Conservation (phyloP, 495 filamentous ascomycete species). For the Lasiosphaeria ovina region DNA sequence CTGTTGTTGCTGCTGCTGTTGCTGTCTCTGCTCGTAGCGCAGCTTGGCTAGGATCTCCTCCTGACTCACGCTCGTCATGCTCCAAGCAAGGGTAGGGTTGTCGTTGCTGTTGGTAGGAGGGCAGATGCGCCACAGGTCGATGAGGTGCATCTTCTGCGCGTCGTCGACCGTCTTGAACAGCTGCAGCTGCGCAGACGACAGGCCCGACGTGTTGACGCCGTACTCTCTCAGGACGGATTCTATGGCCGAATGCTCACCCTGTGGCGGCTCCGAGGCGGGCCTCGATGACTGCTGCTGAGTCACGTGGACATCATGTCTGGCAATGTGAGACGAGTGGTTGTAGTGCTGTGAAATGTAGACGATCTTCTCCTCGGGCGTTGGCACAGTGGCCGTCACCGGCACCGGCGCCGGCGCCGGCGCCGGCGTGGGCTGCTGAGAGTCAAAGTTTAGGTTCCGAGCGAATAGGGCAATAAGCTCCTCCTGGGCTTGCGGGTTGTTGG, state of each 20-base stretch:
- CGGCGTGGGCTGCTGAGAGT: conserved; percentile 31
- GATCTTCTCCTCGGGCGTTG: conserved; percentile 38
- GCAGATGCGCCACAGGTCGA: conserved; percentile 66
- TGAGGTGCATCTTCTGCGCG: conserved; percentile 56
- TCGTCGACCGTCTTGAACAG: conserved; percentile 60
- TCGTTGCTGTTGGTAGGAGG: conserved; percentile 43
- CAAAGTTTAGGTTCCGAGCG: conserved; percentile 60
- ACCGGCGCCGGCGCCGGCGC: conserved; percentile 30
- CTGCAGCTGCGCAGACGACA: conserved; percentile 57
- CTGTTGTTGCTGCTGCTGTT: conserved; percentile 31
- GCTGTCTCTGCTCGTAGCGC: conserved; percentile 49
- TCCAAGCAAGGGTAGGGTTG: conserved; percentile 45
- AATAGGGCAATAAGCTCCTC: conserved; percentile 71
- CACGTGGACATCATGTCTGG: conserved; percentile 26
- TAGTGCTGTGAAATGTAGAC: conserved; percentile 74
- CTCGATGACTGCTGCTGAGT: conserved; percentile 29
- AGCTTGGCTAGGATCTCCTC: conserved; percentile 50
- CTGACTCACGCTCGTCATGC: conserved; percentile 48
- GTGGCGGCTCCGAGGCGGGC: conserved; percentile 48
- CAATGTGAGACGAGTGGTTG: conserved; percentile 65
- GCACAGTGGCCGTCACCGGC: conserved; percentile 28
- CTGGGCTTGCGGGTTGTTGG: conserved; percentile 48
- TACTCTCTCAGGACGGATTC: conserved; percentile 43
- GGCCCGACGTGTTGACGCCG: conserved; percentile 51
- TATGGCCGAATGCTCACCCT: conserved; percentile 41